A percentile compares a stretch with the other conserved stretches of the same genome.
Conservation (phyloP, 2,329 filamentous ascomycete genomes). For the Mollisia scopiformis region DNA sequence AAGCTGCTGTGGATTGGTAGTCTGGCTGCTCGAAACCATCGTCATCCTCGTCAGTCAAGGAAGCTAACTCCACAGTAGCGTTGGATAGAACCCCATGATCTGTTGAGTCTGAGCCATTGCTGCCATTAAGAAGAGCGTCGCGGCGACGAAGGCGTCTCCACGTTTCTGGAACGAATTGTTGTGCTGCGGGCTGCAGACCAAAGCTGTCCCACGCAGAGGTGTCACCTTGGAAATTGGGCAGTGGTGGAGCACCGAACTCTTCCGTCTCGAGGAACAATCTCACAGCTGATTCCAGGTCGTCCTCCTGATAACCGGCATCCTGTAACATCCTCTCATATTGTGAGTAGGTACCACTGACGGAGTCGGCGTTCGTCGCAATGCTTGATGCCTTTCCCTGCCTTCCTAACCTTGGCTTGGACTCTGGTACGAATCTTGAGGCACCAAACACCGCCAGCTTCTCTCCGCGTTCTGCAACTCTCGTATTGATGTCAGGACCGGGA, state of each 20-base stretch:
- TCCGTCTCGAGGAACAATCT: slow-evolving; percentile 27
- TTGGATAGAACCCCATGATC: neutral
- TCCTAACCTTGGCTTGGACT: slow-evolving; percentile 27
- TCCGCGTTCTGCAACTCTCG: slow-evolving; percentile 45
- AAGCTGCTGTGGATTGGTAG: neutral
- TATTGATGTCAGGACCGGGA: slow-evolving; percentile 59
- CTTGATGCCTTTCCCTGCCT: slow-evolving; percentile 20
- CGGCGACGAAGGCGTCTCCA: slow-evolving; percentile 1
- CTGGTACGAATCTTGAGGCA: slow-evolving; percentile 38
- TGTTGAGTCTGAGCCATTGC: neutral
- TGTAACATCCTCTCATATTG: slow-evolving; percentile 27
- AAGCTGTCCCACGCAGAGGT: neutral
- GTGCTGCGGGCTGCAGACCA: neutral
- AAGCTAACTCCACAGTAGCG: neutral
- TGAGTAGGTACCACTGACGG: slow-evolving; percentile 1
- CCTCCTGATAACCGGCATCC: slow-evolving; percentile 31
- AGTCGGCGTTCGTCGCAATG: neutral
- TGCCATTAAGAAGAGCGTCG: neutral
- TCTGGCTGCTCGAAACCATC: neutral
- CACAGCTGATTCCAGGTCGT: slow-evolving; percentile 22
- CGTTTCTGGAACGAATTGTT: neutral
- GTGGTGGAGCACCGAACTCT: neutral
- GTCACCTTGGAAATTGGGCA: neutral
- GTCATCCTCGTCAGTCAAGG: slow-evolving; percentile 4
- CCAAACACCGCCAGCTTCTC: slow-evolving; percentile 49